A percentile compares a stretch with the other conserved stretches of the same genome.
Evolutionary conservation across 177 flowering plant genomes (phyloP).

Genomic region (Telopea speciosissima): DNA sequence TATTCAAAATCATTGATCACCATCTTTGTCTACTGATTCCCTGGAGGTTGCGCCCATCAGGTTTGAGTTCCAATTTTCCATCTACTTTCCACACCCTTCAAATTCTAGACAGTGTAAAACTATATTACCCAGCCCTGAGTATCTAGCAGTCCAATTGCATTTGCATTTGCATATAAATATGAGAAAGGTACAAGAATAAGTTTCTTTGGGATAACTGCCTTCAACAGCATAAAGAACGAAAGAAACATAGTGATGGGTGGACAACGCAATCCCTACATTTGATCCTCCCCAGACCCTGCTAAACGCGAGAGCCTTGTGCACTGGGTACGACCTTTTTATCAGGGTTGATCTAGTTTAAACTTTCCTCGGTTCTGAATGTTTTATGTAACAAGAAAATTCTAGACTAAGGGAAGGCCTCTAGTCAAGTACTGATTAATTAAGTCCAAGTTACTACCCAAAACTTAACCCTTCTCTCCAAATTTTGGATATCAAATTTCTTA

Average conservation of each 20-base stretch:
- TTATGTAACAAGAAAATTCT: not conserved
- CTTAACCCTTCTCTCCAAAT: not conserved
- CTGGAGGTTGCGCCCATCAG: not conserved
- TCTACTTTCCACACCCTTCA: not conserved
- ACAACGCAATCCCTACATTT: not conserved
- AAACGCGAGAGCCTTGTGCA: no score
- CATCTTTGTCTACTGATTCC: not conserved
- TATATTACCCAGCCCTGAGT: no score
- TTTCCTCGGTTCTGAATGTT: no score
- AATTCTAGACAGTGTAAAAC: not conserved
- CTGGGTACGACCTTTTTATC: no score
- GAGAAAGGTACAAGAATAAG: no score
- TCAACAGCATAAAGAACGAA: not conserved
- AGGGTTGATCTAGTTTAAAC: not conserved
- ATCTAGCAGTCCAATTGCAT: not conserved
- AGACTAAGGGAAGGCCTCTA: not conserved
- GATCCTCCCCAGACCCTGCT: no score
- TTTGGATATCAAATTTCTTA: conserved; percentile 6
- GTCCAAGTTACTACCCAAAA: not conserved
- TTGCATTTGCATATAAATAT: not conserved
- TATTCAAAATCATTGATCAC: not conserved
- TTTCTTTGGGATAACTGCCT: no score
- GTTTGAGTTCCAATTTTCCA: not conserved
- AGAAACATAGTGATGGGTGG: not conserved
- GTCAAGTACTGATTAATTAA: not conserved